A percentile compares a stretch with the other conserved stretches of the same genome.
Evolutionary conservation across 129 eudicot genomes (phyloP).

Genomic region (Apium graveolens): DNA sequence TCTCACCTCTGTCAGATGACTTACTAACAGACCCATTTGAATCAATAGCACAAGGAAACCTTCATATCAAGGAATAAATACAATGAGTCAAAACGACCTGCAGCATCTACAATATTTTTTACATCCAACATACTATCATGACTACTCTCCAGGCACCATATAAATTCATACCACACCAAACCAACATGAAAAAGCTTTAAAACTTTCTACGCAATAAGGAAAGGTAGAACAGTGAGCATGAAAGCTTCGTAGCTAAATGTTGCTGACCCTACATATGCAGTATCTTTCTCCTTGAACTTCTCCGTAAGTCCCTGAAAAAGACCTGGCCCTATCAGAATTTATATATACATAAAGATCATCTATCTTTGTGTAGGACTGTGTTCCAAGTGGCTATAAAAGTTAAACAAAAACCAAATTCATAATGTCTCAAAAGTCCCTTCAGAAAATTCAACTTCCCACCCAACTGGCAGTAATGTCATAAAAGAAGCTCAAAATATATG

Average conservation of each 20-base stretch:
- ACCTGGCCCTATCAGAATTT: background rate
- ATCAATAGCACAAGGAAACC: background rate
- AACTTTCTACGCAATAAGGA: constrained; percentile 59
- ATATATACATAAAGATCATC: background rate
- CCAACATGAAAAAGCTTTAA: background rate
- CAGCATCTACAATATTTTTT: background rate
- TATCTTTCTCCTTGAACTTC: constrained; percentile 91
- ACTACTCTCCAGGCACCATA: background rate
- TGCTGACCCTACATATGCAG: constrained; percentile 57
- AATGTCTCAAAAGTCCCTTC: background rate
- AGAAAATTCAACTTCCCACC: background rate
- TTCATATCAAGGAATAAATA: background rate
- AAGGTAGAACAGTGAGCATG: constrained; percentile 83
- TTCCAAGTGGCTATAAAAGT: background rate
- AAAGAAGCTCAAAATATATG: background rate
- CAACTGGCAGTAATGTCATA: background rate
- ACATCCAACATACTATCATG: background rate
- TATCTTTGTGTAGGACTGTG: background rate
- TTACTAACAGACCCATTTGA: background rate
- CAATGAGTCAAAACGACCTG: background rate
- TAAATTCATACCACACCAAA: background rate
- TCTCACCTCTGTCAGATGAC: background rate
- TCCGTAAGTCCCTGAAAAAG: constrained; percentile 78
- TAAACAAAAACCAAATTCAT: background rate
- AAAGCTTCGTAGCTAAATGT: constrained; percentile 73